Conservation (phyloP, 2,329 filamentous ascomycete species). For the Aspergillus amoenus region DNA sequence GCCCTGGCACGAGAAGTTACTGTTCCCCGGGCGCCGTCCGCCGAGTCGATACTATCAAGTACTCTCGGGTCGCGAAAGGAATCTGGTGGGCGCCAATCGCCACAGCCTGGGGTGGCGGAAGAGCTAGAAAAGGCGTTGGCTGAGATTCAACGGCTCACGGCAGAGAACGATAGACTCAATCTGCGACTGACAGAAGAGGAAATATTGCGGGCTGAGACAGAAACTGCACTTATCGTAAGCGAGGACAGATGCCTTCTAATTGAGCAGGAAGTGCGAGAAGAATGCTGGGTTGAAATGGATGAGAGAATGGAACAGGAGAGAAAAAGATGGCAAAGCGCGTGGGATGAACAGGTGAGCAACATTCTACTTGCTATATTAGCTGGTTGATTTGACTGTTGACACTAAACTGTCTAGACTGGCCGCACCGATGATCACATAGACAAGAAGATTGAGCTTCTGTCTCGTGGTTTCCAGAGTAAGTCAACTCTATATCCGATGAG, state of each 20-base stretch:
- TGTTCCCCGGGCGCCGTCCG: constrained; percentile 82
- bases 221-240: constrained; percentile 68
- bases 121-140: constrained; percentile 80
- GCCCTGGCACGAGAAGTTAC: constrained; percentile 91
- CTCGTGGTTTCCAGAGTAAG: constrained; percentile 53
- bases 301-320: constrained; percentile 71
- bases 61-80: constrained; percentile 33
- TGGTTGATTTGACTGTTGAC: background rate
- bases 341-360: constrained; percentile 66
- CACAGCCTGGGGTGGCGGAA: constrained; percentile 45
- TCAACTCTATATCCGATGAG: background rate
- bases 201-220: constrained; percentile 67
- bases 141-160: constrained; percentile 75
- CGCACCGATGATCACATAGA: constrained; percentile 82
- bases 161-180: constrained; percentile 74
- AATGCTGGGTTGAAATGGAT: constrained; percentile 86
- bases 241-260: constrained; percentile 67
- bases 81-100: constrained; percentile 44
- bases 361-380: background rate
- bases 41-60: constrained; percentile 61
- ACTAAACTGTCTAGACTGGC: constrained; percentile 50
- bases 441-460: constrained; percentile 75
- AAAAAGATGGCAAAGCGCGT: constrained; percentile 74
- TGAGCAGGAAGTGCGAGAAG: constrained; percentile 83
- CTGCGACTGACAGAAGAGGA: constrained; percentile 69